Percentiles rank a stretch among this genome's conserved stretches.
Conservation (phyloP, 2,329 filamentous ascomycete genomes). For the Colletotrichum sp. region DNA sequence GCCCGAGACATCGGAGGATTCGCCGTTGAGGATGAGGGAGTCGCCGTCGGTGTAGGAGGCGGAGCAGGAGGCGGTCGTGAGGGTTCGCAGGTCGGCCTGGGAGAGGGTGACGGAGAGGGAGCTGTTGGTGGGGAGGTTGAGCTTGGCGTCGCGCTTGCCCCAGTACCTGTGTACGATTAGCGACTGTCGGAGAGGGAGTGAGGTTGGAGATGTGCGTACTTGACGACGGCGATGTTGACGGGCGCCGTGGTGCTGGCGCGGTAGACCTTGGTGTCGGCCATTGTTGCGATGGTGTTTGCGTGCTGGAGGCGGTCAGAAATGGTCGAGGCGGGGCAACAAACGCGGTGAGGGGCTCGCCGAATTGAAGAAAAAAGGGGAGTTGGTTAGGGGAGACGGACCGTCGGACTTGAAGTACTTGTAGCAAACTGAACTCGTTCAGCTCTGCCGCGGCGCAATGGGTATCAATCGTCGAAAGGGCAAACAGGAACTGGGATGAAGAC, state of each 20-base stretch:
- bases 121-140: conserved; percentile 97
- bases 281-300: conserved; percentile 27
- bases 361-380: not conserved
- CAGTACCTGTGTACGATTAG: conserved; percentile 66
- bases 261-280: conserved; percentile 69
- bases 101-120: conserved; percentile 97
- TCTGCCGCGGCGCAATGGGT: not conserved
- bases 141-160: conserved; percentile 92
- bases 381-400: not conserved
- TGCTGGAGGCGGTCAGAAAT: conserved; percentile 23
- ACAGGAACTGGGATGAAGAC: not conserved
- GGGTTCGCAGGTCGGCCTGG: conserved; percentile 89
- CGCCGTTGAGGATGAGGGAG: conserved; percentile 83
- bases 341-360: not conserved
- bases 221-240: conserved; percentile 98
- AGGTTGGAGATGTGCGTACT: conserved; percentile 56
- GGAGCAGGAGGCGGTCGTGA: conserved; percentile 94
- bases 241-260: conserved; percentile 95
- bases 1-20: conserved; percentile 82
- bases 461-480: not conserved
- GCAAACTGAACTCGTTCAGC: not conserved
- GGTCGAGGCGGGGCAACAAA: not conserved
- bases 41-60: conserved; percentile 69
- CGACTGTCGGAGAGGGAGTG: conserved; percentile 35
- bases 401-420: not conserved